phyloP scores from a whole-genome alignment of 768 basidiomycete species.

The Serendipita sp. region DNA sequence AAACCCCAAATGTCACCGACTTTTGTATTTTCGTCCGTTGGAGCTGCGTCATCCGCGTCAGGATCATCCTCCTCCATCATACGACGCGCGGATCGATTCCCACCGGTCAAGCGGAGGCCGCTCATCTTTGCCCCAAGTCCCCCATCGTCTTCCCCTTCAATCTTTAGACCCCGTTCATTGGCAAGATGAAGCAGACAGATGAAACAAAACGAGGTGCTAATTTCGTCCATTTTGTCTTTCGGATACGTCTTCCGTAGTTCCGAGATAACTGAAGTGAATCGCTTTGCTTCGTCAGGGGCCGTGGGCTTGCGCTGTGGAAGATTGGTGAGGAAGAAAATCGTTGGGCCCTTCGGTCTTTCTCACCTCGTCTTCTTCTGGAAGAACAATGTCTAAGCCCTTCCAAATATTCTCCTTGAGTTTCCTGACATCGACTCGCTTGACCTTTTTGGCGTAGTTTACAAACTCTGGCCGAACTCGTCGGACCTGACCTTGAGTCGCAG shows the following conservation, averaged over 20 bases:
- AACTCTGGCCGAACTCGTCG: constrained; percentile 72
- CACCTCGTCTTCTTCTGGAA: constrained; percentile 30
- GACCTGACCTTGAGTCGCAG: constrained; percentile 58
- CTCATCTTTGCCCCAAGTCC: constrained; percentile 9
- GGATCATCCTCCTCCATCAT: constrained; percentile 17
- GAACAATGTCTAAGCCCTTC: constrained; percentile 73
- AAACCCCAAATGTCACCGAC: constrained; percentile 16
- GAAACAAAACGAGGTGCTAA: constrained; percentile 98
- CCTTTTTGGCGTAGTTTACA: constrained; percentile 88
- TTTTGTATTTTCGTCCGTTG: constrained; percentile 11
- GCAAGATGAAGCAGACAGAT: constrained; percentile 93
- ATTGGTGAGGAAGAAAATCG: background rate
- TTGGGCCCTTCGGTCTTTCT: constrained; percentile 21
- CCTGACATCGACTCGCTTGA: constrained; percentile 91
- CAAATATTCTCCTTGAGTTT: constrained; percentile 97
- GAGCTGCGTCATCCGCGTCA: constrained; percentile 15
- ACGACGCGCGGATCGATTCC: background rate
- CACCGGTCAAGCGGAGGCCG: background rate
- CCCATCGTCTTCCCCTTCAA: constrained; percentile 29
- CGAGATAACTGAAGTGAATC: constrained; percentile 69
- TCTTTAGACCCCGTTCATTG: constrained; percentile 86
- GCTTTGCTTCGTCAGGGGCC: constrained; percentile 48
- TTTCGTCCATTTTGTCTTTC: constrained; percentile 88
- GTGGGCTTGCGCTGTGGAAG: constrained; percentile 22
- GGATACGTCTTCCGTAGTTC: constrained; percentile 74